phyloP scores from a whole-genome alignment of 805 yeast species.

The Candida broadrunensis region DNA sequence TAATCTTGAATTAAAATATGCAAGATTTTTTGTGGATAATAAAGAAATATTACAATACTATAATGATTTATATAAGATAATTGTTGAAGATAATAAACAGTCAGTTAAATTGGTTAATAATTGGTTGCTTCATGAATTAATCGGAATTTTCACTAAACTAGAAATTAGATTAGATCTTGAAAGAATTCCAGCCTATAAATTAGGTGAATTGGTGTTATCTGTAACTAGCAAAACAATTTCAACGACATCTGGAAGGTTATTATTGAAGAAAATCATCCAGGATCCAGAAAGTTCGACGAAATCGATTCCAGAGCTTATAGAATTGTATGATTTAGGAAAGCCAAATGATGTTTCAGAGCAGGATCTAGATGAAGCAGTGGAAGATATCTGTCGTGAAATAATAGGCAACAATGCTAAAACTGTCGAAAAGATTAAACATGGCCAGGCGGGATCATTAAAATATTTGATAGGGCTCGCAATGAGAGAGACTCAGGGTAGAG shows the following conservation, averaged over 20 bases:
- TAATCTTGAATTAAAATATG: conserved; percentile 66
- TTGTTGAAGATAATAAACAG: conserved; percentile 15
- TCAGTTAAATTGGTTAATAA: conserved; percentile 51
- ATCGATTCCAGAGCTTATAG: conserved; percentile 45
- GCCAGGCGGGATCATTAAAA: conserved; percentile 63
- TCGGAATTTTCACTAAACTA: conserved; percentile 64
- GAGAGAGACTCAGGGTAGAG: conserved; percentile 70
- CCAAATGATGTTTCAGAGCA: conserved; percentile 25
- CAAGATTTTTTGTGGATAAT: conserved; percentile 60
- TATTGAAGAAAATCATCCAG: conserved; percentile 60
- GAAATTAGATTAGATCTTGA: conserved; percentile 29
- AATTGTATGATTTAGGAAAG: conserved; percentile 47
- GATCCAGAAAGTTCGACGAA: conserved; percentile 34
- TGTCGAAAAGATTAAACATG: conserved; percentile 52
- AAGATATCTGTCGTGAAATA: conserved; percentile 44
- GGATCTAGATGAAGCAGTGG: conserved; percentile 31
- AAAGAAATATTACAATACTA: conserved; percentile 52
- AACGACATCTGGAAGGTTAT: conserved; percentile 61
- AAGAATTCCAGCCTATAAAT: conserved; percentile 32
- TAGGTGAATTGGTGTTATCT: conserved; percentile 55
- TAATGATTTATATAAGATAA: conserved; percentile 31
- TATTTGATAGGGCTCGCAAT: conserved; percentile 82
- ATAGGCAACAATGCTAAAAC: conserved; percentile 48
- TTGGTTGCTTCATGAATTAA: conserved; percentile 80
- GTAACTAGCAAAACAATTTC: conserved; percentile 52